Evolutionary conservation across 1,139 yeast genomes (phyloP).

Genomic region (Nakaseomyces nivariensis): DNA sequence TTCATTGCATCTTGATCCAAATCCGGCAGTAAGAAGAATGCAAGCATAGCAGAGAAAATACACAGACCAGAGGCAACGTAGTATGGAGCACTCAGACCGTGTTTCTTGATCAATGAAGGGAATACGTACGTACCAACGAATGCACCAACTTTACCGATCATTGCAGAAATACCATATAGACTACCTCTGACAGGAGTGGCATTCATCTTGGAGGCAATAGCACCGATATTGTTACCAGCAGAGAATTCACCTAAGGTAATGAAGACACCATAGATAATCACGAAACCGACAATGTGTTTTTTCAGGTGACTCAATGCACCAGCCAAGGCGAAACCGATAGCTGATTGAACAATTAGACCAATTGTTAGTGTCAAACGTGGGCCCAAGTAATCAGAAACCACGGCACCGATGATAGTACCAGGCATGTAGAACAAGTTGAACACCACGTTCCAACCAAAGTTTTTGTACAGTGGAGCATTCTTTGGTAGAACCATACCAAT

Average conservation of each 20-base stretch:
- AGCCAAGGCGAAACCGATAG: slow-evolving; percentile 82
- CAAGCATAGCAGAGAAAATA: slow-evolving; percentile 53
- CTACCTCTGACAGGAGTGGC: slow-evolving; percentile 87
- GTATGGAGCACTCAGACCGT: slow-evolving; percentile 59
- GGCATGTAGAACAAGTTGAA: slow-evolving; percentile 83
- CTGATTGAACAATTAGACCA: slow-evolving; percentile 66
- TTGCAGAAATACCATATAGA: slow-evolving; percentile 87
- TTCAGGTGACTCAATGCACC: slow-evolving; percentile 49
- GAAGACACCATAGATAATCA: slow-evolving; percentile 80
- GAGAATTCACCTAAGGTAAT: slow-evolving; percentile 85
- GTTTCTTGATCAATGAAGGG: slow-evolving; percentile 1
- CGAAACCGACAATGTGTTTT: slow-evolving; percentile 63
- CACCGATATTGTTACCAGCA: slow-evolving; percentile 87
- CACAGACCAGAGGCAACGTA: slow-evolving; percentile 69
- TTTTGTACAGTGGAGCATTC: slow-evolving; percentile 45
- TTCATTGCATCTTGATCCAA: slow-evolving; percentile 71
- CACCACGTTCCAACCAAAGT: slow-evolving; percentile 90
- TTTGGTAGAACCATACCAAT: slow-evolving; percentile 49
- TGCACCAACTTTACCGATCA: slow-evolving; percentile 84
- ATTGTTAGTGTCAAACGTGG: slow-evolving; percentile 66
- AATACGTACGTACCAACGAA: slow-evolving; percentile 48
- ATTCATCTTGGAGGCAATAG: slow-evolving; percentile 75
- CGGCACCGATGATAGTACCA: slow-evolving; percentile 79
- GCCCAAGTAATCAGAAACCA: slow-evolving; percentile 74
- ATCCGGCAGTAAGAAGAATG: slow-evolving; percentile 60